Percentiles rank a stretch among this genome's conserved stretches.
These are phyloP conservation scores for Dissophora ornata DNA, from an alignment of 192 early-diverging fungal genomes.

Conservation along the genomic window DNA sequence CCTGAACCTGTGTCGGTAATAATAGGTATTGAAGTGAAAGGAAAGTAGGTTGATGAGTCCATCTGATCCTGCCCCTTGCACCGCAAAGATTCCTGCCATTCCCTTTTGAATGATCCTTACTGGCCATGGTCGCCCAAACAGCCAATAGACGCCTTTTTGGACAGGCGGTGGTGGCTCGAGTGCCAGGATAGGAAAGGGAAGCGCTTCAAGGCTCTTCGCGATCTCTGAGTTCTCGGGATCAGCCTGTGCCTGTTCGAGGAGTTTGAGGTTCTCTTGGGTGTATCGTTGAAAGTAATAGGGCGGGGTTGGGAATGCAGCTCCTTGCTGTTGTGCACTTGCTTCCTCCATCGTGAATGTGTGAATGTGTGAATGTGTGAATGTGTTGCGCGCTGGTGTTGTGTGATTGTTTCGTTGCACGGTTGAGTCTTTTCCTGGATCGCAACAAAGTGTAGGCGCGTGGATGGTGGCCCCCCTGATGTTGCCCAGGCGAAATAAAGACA, in stretches of 20 bases:
- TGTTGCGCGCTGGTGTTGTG: no score
- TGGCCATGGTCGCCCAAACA: slow-evolving; percentile 79
- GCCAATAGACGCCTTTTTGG: slow-evolving; percentile 61
- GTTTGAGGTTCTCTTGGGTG: slow-evolving; percentile 67
- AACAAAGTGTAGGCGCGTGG: no score
- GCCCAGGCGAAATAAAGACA: not conserved
- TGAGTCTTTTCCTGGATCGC: no score
- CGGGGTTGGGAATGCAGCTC: slow-evolving; percentile 72
- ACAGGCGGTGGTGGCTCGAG: slow-evolving; percentile 70
- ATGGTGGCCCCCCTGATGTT: no score
- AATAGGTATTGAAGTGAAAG: not conserved
- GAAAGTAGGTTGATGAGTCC: not conserved
- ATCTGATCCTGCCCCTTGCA: not conserved
- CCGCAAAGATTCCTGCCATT: no score
- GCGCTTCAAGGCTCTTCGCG: slow-evolving; percentile 28
- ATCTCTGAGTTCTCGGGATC: slow-evolving; percentile 39
- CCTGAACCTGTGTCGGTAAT: slow-evolving; percentile 53
- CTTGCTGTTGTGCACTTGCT: slow-evolving; percentile 39
- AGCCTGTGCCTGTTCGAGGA: slow-evolving; percentile 34
- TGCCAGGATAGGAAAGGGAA: slow-evolving; percentile 59
- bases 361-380: no score
- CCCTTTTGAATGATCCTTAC: slow-evolving; percentile 46
- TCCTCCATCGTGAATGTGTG: no score
- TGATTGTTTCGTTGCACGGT: no score
- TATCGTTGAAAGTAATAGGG: slow-evolving; percentile 75